These are phyloP conservation scores for Aspergillus ellipticus DNA, from an alignment of 495 filamentous ascomycete species.

Conservation along the genomic window DNA sequence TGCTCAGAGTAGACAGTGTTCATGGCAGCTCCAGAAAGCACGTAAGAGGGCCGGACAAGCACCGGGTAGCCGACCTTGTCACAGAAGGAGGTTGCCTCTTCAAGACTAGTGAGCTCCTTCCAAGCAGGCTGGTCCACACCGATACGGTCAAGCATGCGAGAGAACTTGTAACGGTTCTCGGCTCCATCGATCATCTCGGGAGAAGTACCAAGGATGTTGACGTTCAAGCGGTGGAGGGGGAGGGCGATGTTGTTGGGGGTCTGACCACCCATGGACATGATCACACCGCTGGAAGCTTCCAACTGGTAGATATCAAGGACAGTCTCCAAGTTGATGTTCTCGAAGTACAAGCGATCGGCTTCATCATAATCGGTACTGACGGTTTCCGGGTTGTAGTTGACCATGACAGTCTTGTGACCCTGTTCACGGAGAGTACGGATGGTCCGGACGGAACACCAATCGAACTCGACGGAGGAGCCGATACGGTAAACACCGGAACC, in stretches of 20 bases:
- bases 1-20: slow-evolving; percentile 94
- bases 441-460: slow-evolving; percentile 98
- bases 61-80: slow-evolving; percentile 89
- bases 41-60: slow-evolving; percentile 92
- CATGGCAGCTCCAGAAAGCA: slow-evolving; percentile 97
- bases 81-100: slow-evolving; percentile 83
- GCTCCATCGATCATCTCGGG: slow-evolving; percentile 98
- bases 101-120: slow-evolving; percentile 93
- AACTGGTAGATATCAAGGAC: slow-evolving; percentile 93
- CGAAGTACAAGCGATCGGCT: slow-evolving; percentile 92
- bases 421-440: slow-evolving; percentile 87
- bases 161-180: slow-evolving; percentile 99
- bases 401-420: slow-evolving; percentile 95
- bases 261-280: slow-evolving; percentile 97
- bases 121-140: slow-evolving; percentile 93
- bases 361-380: slow-evolving; percentile 96
- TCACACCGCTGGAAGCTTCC: slow-evolving; percentile 82
- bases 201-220: slow-evolving; percentile 90
- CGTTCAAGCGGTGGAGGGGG: slow-evolving; percentile 79
- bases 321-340: slow-evolving; percentile 94
- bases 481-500: slow-evolving; percentile 98
- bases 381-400: slow-evolving; percentile 95
- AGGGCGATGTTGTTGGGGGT: slow-evolving; percentile 98
- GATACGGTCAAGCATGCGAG: slow-evolving; percentile 92
- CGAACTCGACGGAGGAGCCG: slow-evolving; percentile 96